Conservation (phyloP, 495 filamentous ascomycete genomes). For the Penicillium goetzii region DNA sequence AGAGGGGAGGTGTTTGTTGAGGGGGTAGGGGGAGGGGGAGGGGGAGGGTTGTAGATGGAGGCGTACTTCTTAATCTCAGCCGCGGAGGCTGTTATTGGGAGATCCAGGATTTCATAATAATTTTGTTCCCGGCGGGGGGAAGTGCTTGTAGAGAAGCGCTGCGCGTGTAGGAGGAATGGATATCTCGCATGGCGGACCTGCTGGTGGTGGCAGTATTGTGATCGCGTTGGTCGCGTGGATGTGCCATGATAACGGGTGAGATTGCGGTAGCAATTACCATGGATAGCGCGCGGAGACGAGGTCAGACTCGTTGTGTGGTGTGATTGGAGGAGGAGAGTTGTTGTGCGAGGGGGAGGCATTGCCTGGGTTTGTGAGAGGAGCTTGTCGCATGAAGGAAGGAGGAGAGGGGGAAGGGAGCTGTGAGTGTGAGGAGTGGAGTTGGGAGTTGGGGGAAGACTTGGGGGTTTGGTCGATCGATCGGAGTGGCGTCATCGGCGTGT, state of each 20-base stretch:
- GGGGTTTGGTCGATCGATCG: constrained; percentile 21
- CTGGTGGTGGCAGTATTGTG: neutral
- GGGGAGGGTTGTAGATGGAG: neutral
- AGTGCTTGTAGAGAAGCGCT: constrained; percentile 48
- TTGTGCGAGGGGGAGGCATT: constrained; percentile 27
- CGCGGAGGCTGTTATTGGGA: constrained; percentile 67
- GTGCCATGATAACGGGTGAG: constrained; percentile 11
- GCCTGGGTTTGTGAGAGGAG: neutral
- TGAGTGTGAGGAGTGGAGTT: constrained; percentile 10
- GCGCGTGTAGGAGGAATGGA: neutral
- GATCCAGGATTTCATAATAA: constrained; percentile 80
- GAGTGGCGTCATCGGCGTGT: constrained; percentile 26
- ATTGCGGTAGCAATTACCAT: constrained; percentile 10
- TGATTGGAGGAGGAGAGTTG: constrained; percentile 8
- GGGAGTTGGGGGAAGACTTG: constrained; percentile 18
- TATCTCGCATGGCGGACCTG: neutral
- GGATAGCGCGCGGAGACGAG: constrained; percentile 8
- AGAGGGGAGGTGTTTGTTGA: neutral
- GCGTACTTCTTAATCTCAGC: constrained; percentile 82
- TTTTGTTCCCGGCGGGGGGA: constrained; percentile 51
- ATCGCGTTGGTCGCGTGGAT: constrained; percentile 16
- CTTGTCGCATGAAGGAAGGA: constrained; percentile 1
- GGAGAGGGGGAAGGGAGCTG: neutral
- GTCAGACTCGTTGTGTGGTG: constrained; percentile 1
- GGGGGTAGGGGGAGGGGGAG: constrained; percentile 6